Evolutionary conservation across 208 protist genomes (phyloP).

Genomic region (Naegleria gruberi): DNA sequence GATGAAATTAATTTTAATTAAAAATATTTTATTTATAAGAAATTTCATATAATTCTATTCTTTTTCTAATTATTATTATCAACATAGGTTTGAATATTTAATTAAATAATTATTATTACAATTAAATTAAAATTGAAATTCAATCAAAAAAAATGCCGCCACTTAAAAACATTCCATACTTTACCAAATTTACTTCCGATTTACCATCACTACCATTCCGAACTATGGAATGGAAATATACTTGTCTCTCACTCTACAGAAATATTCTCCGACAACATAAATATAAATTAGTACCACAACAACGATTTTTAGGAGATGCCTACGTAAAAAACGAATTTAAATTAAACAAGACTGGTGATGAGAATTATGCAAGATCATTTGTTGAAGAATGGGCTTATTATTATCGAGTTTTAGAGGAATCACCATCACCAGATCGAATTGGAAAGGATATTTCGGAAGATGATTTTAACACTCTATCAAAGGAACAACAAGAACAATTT

Average conservation of each 20-base stretch:
- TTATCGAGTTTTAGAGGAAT: background rate
- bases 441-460: background rate
- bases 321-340: background rate
- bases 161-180: background rate
- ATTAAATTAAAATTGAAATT: background rate
- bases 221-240: background rate
- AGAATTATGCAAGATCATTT: background rate
- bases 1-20: slow-evolving; percentile 55
- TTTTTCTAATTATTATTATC: background rate
- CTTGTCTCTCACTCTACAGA: background rate
- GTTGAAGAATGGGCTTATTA: background rate
- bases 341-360: background rate
- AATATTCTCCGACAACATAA: background rate
- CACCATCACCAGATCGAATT: background rate
- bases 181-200: background rate
- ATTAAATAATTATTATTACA: background rate
- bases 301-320: background rate
- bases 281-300: background rate
- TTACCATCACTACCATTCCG: background rate
- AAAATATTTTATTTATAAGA: background rate
- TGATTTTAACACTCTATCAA: background rate
- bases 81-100: background rate
- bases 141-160: background rate
- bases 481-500: background rate
- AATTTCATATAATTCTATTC: no score